phyloP scores from a whole-genome alignment of 805 yeast species.

The Wickerhamiella siamensis region DNA sequence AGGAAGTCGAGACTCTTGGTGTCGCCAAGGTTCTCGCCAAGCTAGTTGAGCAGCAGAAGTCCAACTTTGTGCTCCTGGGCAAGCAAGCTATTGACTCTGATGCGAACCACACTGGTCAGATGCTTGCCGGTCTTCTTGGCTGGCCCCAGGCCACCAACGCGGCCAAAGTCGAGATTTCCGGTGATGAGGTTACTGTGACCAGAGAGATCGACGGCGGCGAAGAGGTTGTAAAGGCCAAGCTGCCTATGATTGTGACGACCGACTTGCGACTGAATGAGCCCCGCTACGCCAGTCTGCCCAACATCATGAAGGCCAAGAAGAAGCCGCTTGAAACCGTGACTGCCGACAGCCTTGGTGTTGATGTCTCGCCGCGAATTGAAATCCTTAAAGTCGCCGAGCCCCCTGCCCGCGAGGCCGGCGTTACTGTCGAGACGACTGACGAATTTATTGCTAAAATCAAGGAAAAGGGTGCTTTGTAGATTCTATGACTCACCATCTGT shows the following conservation, averaged over 20 bases:
- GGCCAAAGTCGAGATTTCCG: slow-evolving; percentile 47
- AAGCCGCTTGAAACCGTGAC: slow-evolving; percentile 65
- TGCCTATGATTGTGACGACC: slow-evolving; percentile 81
- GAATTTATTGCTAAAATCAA: slow-evolving; percentile 68
- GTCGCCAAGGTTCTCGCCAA: slow-evolving; percentile 76
- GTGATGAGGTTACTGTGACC: slow-evolving; percentile 46
- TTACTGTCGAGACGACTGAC: slow-evolving; percentile 66
- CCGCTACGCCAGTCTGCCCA: slow-evolving; percentile 88
- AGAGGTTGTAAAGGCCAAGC: slow-evolving; percentile 58
- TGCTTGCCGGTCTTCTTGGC: slow-evolving; percentile 79
- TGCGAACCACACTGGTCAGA: slow-evolving; percentile 88
- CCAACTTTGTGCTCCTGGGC: slow-evolving; percentile 78
- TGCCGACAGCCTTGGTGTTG: slow-evolving; percentile 57
- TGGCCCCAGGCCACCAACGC: slow-evolving; percentile 99
- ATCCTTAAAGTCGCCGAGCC: slow-evolving; percentile 73
- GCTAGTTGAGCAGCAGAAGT: slow-evolving; percentile 51
- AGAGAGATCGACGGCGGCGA: slow-evolving; percentile 95
- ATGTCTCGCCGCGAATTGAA: slow-evolving; percentile 48
- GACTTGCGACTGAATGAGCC: slow-evolving; percentile 92
- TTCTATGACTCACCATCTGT: too few species aligned
- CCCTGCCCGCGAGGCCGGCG: slow-evolving; percentile 64
- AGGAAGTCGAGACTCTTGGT: slow-evolving; percentile 63
- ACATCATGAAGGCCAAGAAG: slow-evolving; percentile 97
- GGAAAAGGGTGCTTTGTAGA: slow-evolving; percentile 34
- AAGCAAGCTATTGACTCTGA: slow-evolving; percentile 97